phyloP scores from a whole-genome alignment of 2,329 filamentous ascomycete genomes.

The Colletotrichum orchidophilum region DNA sequence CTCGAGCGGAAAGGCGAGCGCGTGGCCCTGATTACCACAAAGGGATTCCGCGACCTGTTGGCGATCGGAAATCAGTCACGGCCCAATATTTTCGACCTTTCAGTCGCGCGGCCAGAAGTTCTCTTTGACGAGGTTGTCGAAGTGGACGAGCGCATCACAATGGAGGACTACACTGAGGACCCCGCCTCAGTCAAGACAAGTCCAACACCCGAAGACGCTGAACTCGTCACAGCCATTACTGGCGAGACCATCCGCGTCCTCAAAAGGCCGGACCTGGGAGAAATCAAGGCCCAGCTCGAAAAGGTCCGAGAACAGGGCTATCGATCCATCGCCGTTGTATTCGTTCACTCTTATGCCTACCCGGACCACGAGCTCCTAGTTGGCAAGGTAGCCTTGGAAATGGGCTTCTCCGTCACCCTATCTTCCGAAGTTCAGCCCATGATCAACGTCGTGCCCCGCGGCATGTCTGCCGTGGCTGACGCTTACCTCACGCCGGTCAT shows the following conservation, averaged over 20 bases:
- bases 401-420: conserved; percentile 52
- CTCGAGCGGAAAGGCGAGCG: conserved; percentile 78
- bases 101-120: conserved; percentile 73
- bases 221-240: conserved; percentile 69
- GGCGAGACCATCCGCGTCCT: conserved; percentile 76
- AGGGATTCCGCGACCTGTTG: conserved; percentile 77
- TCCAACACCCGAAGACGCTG: conserved; percentile 50
- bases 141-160: conserved; percentile 77
- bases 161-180: conserved; percentile 79
- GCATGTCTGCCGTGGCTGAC: conserved; percentile 53
- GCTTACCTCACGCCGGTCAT: conserved; percentile 55
- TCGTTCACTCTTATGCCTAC: conserved; percentile 76
- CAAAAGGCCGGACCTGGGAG: conserved; percentile 62
- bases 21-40: conserved; percentile 76
- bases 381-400: conserved; percentile 45
- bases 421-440: conserved; percentile 51
- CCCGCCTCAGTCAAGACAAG: conserved; percentile 62
- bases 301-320: conserved; percentile 70
- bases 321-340: conserved; percentile 61
- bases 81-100: conserved; percentile 78
- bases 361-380: conserved; percentile 64
- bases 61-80: conserved; percentile 79
- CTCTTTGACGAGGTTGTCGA: conserved; percentile 77
- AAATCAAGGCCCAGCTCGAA: conserved; percentile 66
- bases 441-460: conserved; percentile 56